Conservation (phyloP, 371 early-diverging fungal species). For the Actinomucor elegans region DNA sequence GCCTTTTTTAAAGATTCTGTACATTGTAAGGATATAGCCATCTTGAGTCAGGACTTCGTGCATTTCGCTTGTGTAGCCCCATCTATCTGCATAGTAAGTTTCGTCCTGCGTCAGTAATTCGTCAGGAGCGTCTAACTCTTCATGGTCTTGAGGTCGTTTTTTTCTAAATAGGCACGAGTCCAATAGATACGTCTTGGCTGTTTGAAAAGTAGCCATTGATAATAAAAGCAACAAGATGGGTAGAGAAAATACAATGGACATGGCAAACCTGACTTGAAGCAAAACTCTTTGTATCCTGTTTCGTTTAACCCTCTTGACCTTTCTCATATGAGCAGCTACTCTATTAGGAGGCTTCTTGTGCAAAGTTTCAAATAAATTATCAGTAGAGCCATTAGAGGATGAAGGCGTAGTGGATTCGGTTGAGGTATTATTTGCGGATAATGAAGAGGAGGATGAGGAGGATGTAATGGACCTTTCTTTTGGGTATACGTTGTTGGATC, state of each 20-base stretch:
- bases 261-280: not conserved
- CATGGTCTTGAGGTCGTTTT: conserved; percentile 6
- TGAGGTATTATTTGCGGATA: no score
- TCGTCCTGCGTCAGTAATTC: conserved; percentile 35
- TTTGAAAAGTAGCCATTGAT: conserved; percentile 5
- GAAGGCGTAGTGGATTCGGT: no score
- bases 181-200: conserved; percentile 3
- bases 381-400: no score
- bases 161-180: not conserved
- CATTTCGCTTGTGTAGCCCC: conserved; percentile 40
- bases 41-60: conserved; percentile 44
- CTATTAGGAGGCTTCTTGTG: no score
- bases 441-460: no score
- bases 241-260: conserved; percentile 10
- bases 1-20: conserved; percentile 31
- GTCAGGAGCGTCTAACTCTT: conserved; percentile 4
- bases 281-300: not conserved
- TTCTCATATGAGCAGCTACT: no score
- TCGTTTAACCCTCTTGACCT: conserved; percentile 3
- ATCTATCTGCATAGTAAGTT: conserved; percentile 30
- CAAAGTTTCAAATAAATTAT: no score
- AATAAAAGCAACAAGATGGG: conserved; percentile 11
- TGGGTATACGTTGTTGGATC: no score
- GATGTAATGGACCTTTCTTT: no score
- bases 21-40: conserved; percentile 43